Conservation (phyloP, 228 moss, liverwort and hornwort genomes). For the Sphagnum fallax region DNA sequence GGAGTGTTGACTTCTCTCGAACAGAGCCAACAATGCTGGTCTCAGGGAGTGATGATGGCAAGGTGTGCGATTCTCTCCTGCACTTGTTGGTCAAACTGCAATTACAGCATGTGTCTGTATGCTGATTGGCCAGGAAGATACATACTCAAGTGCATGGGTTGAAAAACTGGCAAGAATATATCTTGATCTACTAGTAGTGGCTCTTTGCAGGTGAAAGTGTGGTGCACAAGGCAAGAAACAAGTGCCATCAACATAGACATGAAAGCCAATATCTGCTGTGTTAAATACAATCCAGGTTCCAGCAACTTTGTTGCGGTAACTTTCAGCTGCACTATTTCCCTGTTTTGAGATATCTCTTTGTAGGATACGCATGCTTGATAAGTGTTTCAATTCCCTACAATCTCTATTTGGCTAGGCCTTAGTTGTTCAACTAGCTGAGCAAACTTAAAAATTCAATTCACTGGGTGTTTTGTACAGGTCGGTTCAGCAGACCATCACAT, state of each 20-base stretch:
- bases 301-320: constrained; percentile 75
- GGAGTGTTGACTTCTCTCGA: constrained; percentile 91
- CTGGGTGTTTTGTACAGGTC: constrained; percentile 30
- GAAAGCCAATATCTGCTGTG: constrained; percentile 85
- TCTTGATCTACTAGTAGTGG: too few relatives aligned
- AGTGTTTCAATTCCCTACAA: too few relatives aligned
- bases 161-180: too few relatives aligned
- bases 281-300: constrained; percentile 82
- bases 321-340: not conserved
- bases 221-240: constrained; percentile 74
- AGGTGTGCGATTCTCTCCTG: constrained; percentile 25
- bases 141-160: too few relatives aligned
- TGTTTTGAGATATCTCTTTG: too few relatives aligned
- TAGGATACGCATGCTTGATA: too few relatives aligned
- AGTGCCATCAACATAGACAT: constrained; percentile 80
- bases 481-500: constrained; percentile 85
- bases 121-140: too few relatives aligned
- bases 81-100: too few relatives aligned
- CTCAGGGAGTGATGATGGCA: constrained; percentile 91
- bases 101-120: too few relatives aligned
- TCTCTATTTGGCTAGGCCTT: too few relatives aligned
- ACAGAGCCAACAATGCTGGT: constrained; percentile 76
- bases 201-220: constrained; percentile 66
- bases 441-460: too few relatives aligned
- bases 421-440: too few relatives aligned